phyloP scores from a whole-genome alignment of 2,329 filamentous ascomycete species.

The Cladophialophora exuberans region DNA sequence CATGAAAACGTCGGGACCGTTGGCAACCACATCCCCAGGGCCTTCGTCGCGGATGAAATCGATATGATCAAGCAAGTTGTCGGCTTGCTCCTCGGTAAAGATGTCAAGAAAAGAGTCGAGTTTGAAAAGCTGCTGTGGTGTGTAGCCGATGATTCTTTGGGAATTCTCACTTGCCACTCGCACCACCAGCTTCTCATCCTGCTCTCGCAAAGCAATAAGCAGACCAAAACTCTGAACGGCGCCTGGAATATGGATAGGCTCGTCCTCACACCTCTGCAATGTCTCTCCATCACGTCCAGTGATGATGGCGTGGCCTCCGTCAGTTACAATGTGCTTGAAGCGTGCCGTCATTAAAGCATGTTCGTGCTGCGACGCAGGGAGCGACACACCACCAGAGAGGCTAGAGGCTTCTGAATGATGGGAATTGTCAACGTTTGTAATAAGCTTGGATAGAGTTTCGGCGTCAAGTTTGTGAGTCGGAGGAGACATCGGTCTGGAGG shows the following conservation, averaged over 20 bases:
- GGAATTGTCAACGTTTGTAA: conserved; percentile 18
- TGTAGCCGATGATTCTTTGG: conserved; percentile 72
- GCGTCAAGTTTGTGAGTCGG: conserved; percentile 7
- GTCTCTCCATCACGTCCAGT: conserved; percentile 73
- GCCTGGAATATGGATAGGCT: conserved; percentile 86
- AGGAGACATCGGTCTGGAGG: conserved; percentile 1
- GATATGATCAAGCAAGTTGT: conserved; percentile 81
- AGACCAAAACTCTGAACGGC: conserved; percentile 80
- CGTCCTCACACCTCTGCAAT: conserved; percentile 83
- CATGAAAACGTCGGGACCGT: conserved; percentile 85
- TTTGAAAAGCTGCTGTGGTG: conserved; percentile 74
- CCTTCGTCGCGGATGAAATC: conserved; percentile 81
- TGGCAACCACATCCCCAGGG: conserved; percentile 71
- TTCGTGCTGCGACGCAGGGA: conserved; percentile 5
- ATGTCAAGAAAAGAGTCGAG: conserved; percentile 81
- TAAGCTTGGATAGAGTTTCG: conserved; percentile 16
- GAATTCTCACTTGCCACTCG: conserved; percentile 83
- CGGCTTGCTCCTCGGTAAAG: conserved; percentile 78
- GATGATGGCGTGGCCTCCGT: conserved; percentile 79
- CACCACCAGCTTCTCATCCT: conserved; percentile 70
- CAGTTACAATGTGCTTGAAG: conserved; percentile 76
- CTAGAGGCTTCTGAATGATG: conserved; percentile 23
- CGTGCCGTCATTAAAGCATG: conserved; percentile 65
- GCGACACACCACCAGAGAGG: conserved; percentile 22
- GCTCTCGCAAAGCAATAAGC: conserved; percentile 73